These are phyloP conservation scores for Cinnamomum chago DNA, from an alignment of 164 flowering plant species.

Conservation along the genomic window DNA sequence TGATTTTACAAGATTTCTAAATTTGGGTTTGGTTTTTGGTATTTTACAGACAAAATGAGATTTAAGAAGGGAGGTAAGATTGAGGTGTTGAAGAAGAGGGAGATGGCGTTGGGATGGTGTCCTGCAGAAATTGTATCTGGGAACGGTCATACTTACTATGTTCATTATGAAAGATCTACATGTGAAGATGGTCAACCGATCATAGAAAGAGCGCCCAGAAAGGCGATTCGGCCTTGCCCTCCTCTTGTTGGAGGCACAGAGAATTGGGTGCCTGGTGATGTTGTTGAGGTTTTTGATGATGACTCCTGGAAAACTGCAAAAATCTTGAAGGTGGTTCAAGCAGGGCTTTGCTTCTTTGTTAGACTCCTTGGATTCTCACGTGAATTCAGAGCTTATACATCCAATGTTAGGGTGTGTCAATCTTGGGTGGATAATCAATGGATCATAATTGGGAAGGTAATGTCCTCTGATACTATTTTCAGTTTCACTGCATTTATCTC, in stretches of 20 bases:
- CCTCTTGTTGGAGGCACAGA: constrained; percentile 29
- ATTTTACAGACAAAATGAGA: constrained; percentile 40
- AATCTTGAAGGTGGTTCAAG: constrained; percentile 34
- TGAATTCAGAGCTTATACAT: constrained; percentile 30
- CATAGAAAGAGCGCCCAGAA: constrained; percentile 56
- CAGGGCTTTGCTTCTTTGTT: constrained; percentile 27
- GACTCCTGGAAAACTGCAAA: constrained; percentile 69
- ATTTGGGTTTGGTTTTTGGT: not conserved
- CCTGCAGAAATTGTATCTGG: constrained; percentile 63
- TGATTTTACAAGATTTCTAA: not conserved
- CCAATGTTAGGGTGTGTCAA: constrained; percentile 38
- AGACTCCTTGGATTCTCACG: constrained; percentile 35
- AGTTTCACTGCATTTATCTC: not conserved
- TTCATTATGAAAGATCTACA: constrained; percentile 36
- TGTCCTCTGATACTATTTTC: not conserved
- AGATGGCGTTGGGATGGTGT: constrained; percentile 62
- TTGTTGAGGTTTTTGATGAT: constrained; percentile 68
- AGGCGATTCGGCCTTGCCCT: constrained; percentile 67
- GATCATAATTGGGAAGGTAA: constrained; percentile 52
- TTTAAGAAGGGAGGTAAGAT: constrained; percentile 63
- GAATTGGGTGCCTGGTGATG: constrained; percentile 56
- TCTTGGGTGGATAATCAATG: constrained; percentile 49
- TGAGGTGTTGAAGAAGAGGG: constrained; percentile 56
- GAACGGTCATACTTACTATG: constrained; percentile 62
- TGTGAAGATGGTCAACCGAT: constrained; percentile 12